Base-by-base conservation (phyloP, 345 rosid genomes). In the Euphorbia tirucalli region DNA sequence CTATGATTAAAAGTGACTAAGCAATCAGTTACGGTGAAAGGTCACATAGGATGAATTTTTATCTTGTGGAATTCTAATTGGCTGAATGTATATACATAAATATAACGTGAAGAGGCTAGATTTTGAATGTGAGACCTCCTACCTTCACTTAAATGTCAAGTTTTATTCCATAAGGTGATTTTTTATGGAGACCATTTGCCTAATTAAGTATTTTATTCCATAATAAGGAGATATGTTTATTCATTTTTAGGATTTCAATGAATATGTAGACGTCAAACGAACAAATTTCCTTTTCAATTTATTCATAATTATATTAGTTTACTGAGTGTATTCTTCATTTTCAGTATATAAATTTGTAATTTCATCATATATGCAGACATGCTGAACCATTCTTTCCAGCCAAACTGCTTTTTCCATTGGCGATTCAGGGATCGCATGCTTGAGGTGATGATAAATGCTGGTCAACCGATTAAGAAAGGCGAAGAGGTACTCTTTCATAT, bases 381-480 rank as follows among this genome's bases (percentile, higher is more conserved):
- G 96, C 77, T 94, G 61, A 94, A 89, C 83, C 97, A 94, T 73
- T 92, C 98, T 30, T 86, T 83, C 49, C 81, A 86, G 79, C 97
- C 98, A 71, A 94, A 89, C 83, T 94, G 97, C 79, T 94, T 94
- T 83, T 81, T 90, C 66, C 95, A 92, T 77, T 94, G 96, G 98
- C 90, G 97, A 81, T 90, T 87, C 59, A 92, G 90, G 81, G 98
- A 94, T 66, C 97, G 95, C 44, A 92, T 90, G 89, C 93, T 94
- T 65, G 98, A 92, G 77, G 97, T 94, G 77, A 87, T 94, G 98
- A 89, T 93, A 79, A 92, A 92, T 79, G 97, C 97, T 60, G 96
- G 97, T 49, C 97, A 89, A 71, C 71, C 70, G 30, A 86, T 94
- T 64, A 86, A 71, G 75, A 90, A 85, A 77, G 97, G 97, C 61